Base-by-base conservation (phyloP, 345 rosid species). In the Citrus cavaleriei region DNA sequence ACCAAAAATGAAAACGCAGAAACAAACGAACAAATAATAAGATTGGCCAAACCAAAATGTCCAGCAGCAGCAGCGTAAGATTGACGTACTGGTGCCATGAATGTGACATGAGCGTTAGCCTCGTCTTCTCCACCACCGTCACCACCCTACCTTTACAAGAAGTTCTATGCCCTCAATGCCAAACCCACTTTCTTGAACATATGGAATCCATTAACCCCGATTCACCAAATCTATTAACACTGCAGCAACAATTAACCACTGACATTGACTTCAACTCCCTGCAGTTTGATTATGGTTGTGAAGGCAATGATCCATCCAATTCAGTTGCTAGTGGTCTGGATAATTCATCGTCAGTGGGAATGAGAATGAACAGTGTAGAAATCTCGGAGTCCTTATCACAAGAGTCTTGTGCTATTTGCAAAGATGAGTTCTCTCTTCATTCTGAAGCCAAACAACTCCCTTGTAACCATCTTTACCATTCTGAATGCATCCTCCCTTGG, bases 31-130 rank as follows among this genome's bases (percentile, higher is more conserved):
- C 57, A 22, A 30, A 49, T 4, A 37, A 79, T 2, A 63, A 66
- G 58, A 75, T n/a, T 12, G 28, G 38, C 2, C 84, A 68, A 46
- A 57, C 21, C 58, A 70, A 64, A 64, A 81, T 79, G 82, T 60
- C 46, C 77, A 55, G 71, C 81, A 10, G 34, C 19, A 22, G 74
- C 59, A 58, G 65, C 7, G 72, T 85, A n/a, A 86, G 79, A 54
- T 80, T 82, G 73, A 86, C 88, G 0, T 89, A 87, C 81, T 90
- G 93, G 91, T 90, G 93, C 70, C 91, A 87, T 79, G 85, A 87
- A 75, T 90, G 93, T 60, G 93, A 90, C 76, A 86, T 86, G 85
- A 88, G 93, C 81, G 32, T 90, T 30, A 78, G 81, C 7, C 85
- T 90, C 71, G 77, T 83, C 74, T 9, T 79, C 51, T 74, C 84